Conservation (phyloP, 192 early-diverging fungal species). For the Rhizoclosmatium sp. region DNA sequence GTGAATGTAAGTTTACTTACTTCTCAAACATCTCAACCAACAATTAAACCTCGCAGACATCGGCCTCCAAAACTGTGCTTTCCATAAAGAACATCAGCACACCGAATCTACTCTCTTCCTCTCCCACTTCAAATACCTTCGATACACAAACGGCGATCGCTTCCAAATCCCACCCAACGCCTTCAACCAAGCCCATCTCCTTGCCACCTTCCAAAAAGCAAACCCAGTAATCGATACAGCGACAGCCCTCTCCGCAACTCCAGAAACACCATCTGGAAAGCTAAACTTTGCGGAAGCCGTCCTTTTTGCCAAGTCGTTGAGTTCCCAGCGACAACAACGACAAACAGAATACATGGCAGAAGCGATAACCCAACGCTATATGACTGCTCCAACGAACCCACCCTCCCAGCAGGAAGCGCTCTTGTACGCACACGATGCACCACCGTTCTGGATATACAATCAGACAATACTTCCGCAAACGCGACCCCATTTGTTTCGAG, state of each 20-base stretch:
- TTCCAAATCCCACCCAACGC: conserved; percentile 1
- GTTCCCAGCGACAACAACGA: background rate
- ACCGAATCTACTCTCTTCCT: conserved; percentile 11
- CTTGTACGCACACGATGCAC: background rate
- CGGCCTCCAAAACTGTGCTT: conserved; percentile 19
- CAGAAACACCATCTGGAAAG: background rate
- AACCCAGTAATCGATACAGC: background rate
- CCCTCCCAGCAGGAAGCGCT: background rate
- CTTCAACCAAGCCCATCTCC: background rate
- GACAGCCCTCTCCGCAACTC: background rate
- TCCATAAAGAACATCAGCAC: conserved; percentile 14
- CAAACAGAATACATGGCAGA: background rate
- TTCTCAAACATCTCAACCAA: too few species aligned
- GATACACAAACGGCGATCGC: conserved; percentile 20
- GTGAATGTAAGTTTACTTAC: background rate
- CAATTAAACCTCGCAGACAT: conserved; percentile 6
- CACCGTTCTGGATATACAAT: background rate
- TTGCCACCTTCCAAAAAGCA: background rate
- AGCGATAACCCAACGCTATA: background rate
- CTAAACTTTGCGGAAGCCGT: conserved; percentile 8
- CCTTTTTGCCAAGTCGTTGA: background rate
- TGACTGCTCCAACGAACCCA: background rate
- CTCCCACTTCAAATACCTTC: conserved; percentile 12
- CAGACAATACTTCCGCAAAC: background rate
- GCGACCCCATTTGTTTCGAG: conserved; percentile 16